phyloP scores from a whole-genome alignment of 306 rosid genomes.

The Cicer yamashitae region DNA sequence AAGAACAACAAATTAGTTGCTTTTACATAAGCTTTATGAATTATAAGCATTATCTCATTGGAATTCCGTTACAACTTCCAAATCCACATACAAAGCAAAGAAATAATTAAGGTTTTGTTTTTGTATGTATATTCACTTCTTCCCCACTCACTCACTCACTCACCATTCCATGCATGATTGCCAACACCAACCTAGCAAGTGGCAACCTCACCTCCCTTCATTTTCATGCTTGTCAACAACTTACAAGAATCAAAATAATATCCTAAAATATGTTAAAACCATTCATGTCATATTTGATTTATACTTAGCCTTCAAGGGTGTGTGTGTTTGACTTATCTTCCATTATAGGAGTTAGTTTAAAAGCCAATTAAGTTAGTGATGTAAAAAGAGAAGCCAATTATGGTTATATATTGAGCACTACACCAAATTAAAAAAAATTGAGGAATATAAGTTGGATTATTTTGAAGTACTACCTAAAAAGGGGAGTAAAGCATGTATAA shows the following conservation, averaged over 20 bases:
- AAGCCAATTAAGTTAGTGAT: too few relatives aligned
- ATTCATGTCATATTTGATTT: not conserved
- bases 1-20: constrained; percentile 25
- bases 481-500: too few relatives aligned
- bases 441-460: too few relatives aligned
- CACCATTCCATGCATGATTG: constrained; percentile 42
- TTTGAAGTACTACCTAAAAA: too few relatives aligned
- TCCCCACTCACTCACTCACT: constrained; percentile 31
- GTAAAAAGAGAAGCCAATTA: too few relatives aligned
- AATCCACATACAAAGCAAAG: constrained; percentile 43
- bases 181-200: constrained; percentile 47
- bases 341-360: not conserved
- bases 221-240: constrained; percentile 39
- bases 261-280: not conserved
- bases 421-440: too few relatives aligned
- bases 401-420: too few relatives aligned
- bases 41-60: constrained; percentile 26
- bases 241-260: constrained; percentile 37
- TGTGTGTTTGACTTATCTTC: constrained; percentile 35
- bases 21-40: constrained; percentile 34
- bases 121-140: constrained; percentile 36
- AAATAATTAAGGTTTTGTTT: not conserved
- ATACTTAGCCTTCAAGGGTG: constrained; percentile 16
- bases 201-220: constrained; percentile 41
- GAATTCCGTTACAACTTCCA: constrained; percentile 46